Evolutionary conservation across 352 stramenopile species (phyloP), one percentile per base, ranked within the genome.

Genomic region (Globisporangium canariense): DNA sequence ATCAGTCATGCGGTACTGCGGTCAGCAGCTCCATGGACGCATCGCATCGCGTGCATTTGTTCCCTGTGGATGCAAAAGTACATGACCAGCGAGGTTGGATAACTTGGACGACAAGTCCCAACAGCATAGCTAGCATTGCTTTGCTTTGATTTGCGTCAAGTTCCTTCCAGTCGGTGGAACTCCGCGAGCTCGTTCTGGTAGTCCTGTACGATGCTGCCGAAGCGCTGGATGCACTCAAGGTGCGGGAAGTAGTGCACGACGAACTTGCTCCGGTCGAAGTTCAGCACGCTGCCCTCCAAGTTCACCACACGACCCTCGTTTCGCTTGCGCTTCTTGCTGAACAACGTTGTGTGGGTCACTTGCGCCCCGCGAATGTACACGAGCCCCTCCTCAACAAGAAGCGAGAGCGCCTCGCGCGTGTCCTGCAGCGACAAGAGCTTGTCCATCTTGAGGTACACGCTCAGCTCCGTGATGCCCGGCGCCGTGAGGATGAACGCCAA

Each of bases 141-240:
- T 18, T 46, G 40, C 32, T 36, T 36, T 8, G 32, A 36, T 36
- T 4, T 11, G 13, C 28, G 4, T 20, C 20, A 6, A 2, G 9
- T 40, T 56, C 22, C 30, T 34, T 47, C 14, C 20, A 28, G 62
- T 49, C 67, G 66, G 43, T 67, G 61, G 50, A 68, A 68, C 43
- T 76, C 71, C 1, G 61, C 18, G 4, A 74, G 63, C 50, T 89
- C 78, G 61, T 84, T 78, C 52, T 90, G 79, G 36, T 86, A 84
- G 68, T 91, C 83, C 64, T 91, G 76, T 5, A 90, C 75, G 53
- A 91, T 88, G 57, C 70, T 87, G 51, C 84, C 84, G 52, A 94
- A 92, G 51, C 83, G 83, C 59, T 92, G 83, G 52, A 94, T 80
- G 74, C 85, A 91, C 60, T 92, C 77, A 10, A 92, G 50, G 38